Evolutionary conservation across 768 basidiomycete species (phyloP), one percentile per base, ranked within the genome.

Genomic region (Tephrocybe rancida): DNA sequence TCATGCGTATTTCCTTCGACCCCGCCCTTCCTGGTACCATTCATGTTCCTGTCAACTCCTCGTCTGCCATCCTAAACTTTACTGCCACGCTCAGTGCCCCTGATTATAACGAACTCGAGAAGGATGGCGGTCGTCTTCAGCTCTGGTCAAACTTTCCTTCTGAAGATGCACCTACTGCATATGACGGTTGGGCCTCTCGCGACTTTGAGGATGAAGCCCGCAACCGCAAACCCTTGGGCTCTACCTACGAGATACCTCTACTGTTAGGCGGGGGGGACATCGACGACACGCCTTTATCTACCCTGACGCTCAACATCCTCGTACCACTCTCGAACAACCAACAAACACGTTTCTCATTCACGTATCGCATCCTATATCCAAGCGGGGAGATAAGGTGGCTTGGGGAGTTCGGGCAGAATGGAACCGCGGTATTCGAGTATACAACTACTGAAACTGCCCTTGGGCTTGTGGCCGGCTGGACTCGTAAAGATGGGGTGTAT

Each of bases 281-380:
- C 26, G 45, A 52, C 19, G 22, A 37, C 39, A 47, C 16, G 16
- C 21, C 44, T 34, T 25, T 38, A 5, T 22, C 11, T 30, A 45
- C 30, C 42, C 49, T 66, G 42, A 54, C 61, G 2, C 53, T 67
- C 30, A 47, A 50, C 4, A 18, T 63, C 14, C 44, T 27, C 34
- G 56, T 62, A 46, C 54, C 57, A 32, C 32, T 48, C 11, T 37
- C 50, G 44, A 38, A 25, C 29, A 34, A 42, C 4, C 25, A 37
- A 13, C 42, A 51, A 22, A 44, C 42, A 18, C 25, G 38, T 7
- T 77, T 70, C 56, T 71, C 71, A 16, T 80, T 75, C 63, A 84
- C 82, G 0, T 84, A 82, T 61, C 75, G 82, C 34, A 48, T 84
- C 18, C 50, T 73, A 2, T 75, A 79, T 63, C 64, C 78, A 14